Evolutionary conservation across 148 eudicot genomes (phyloP).

Genomic region (Vaccinium myrtillus): DNA sequence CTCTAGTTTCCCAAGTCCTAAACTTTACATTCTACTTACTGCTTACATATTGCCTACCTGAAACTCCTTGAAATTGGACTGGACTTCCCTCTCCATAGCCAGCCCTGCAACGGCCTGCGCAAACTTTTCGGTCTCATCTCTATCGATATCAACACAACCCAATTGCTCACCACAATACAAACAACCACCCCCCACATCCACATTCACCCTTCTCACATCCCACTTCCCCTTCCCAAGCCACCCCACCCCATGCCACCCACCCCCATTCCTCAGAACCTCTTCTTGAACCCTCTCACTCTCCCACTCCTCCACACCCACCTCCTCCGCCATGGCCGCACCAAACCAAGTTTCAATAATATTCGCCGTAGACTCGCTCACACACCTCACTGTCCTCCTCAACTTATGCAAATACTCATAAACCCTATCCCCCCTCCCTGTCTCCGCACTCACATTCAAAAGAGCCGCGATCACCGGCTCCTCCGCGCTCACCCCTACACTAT

Average conservation of each 20-base stretch:
- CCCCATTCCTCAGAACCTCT: conserved; percentile 58
- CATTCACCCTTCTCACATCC: conserved; percentile 47
- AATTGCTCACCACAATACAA: conserved; percentile 55
- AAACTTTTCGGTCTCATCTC: conserved; percentile 74
- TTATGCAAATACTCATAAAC: conserved; percentile 89
- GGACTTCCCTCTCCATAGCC: conserved; percentile 78
- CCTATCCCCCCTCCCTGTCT: conserved; percentile 45
- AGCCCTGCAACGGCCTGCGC: conserved; percentile 73
- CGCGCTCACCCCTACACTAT: conserved; percentile 35
- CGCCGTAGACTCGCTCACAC: conserved; percentile 52
- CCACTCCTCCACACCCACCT: conserved; percentile 47
- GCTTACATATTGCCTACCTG: conserved; percentile 46
- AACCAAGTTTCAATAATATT: conserved; percentile 68
- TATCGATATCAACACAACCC: conserved; percentile 79
- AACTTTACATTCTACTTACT: neutral
- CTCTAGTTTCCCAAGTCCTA: neutral
- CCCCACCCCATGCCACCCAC: conserved; percentile 97
- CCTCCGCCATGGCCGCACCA: conserved; percentile 44
- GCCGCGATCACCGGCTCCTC: conserved; percentile 68
- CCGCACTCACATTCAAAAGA: conserved; percentile 68
- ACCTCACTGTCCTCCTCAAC: conserved; percentile 56
- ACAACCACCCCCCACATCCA: conserved; percentile 54
- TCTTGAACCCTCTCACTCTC: conserved; percentile 50
- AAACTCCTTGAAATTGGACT: conserved; percentile 71
- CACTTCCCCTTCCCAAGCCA: conserved; percentile 85